Evolutionary conservation across 768 basidiomycete species (phyloP).

Genomic region (Psilocybe sp.): DNA sequence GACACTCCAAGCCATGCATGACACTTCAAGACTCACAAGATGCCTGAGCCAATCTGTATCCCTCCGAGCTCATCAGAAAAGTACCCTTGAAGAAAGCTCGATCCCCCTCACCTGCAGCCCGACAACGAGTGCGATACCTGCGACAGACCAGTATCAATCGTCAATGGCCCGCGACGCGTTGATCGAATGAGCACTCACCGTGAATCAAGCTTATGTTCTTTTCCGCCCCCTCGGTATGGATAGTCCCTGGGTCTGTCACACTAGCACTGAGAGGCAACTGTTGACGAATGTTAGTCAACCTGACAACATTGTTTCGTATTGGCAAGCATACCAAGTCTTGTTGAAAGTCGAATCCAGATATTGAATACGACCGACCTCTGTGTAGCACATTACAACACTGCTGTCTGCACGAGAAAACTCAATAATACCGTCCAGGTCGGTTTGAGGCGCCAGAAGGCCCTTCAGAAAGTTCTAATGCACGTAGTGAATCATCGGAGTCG

Average conservation of each 20-base stretch:
- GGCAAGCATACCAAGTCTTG: conserved; percentile 45
- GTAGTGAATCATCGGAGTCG: conserved; percentile 73
- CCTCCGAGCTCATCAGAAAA: conserved; percentile 1
- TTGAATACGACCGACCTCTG: conserved; percentile 60
- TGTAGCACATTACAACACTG: too few species aligned
- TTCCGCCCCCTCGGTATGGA: conserved; percentile 48
- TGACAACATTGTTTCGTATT: not conserved
- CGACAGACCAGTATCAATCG: not conserved
- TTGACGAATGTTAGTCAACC: not conserved
- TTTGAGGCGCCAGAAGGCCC: conserved; percentile 41
- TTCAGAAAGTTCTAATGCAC: conserved; percentile 75
- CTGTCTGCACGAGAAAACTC: not conserved
- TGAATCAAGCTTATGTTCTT: conserved; percentile 77
- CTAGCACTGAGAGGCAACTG: conserved; percentile 72
- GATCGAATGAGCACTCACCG: conserved; percentile 42
- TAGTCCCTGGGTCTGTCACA: conserved; percentile 63
- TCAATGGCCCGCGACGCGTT: not conserved
- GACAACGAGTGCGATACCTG: conserved; percentile 84
- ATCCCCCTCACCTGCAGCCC: conserved; percentile 63
- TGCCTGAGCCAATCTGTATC: conserved; percentile 82
- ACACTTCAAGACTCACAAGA: conserved; percentile 59
- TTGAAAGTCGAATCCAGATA: conserved; percentile 78
- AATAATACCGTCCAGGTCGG: conserved; percentile 30
- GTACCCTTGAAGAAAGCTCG: not conserved
- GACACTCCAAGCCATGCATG: not conserved